These are phyloP conservation scores for Penicillium janthinellum DNA, from an alignment of 2,329 filamentous ascomycete genomes.

Conservation along the genomic window DNA sequence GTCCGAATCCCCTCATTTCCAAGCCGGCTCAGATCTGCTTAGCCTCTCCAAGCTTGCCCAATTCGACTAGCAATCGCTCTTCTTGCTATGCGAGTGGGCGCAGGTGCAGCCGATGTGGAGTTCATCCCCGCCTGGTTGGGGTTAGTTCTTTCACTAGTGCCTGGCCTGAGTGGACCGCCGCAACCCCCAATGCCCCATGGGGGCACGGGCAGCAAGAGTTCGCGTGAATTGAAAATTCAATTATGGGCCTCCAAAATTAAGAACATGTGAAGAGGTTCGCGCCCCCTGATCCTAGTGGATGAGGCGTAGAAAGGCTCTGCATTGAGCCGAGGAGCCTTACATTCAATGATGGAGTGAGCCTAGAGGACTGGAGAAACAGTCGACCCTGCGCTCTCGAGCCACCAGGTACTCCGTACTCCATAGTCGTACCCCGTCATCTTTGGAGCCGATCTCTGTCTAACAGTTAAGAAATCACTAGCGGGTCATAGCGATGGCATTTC, in stretches of 20 bases:
- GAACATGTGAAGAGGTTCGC: constrained; percentile 7
- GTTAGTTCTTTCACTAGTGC: neutral
- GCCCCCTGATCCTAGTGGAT: neutral
- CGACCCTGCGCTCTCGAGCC: neutral
- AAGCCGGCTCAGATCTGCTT: neutral
- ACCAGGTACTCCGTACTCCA: neutral
- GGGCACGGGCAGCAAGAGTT: neutral
- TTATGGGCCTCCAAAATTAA: neutral
- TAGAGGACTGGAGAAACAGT: neutral
- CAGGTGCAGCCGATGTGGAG: constrained; percentile 3
- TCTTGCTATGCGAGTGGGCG: neutral
- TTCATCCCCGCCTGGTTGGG: neutral
- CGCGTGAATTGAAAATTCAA: neutral
- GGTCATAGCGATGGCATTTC: neutral
- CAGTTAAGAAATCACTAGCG: neutral
- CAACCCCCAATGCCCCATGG: neutral
- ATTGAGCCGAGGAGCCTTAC: neutral
- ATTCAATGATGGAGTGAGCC: neutral
- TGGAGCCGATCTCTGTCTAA: neutral
- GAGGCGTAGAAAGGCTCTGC: neutral
- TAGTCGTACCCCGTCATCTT: neutral
- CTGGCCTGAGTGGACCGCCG: neutral
- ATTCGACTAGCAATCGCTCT: neutral
- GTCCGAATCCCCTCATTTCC: constrained; percentile 1
- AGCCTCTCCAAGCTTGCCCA: neutral